phyloP scores from a whole-genome alignment of 75 land plant genomes.

The Chamaecyparis obtusa region DNA sequence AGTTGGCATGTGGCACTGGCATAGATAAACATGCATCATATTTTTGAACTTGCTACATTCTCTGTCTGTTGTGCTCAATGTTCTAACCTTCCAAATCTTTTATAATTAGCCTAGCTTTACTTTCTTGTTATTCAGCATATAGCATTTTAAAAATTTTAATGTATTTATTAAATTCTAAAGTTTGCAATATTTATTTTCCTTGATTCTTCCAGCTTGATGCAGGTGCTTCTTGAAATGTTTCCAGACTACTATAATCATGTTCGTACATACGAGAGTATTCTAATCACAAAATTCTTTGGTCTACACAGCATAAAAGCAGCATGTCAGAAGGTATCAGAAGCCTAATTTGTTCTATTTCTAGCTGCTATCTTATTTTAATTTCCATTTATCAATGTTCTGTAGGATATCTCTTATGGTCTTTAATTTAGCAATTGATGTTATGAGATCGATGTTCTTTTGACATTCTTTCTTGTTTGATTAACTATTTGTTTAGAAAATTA shows the following conservation, averaged over 20 bases:
- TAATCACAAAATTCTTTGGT: constrained; percentile 95
- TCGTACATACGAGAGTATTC: constrained; percentile 65
- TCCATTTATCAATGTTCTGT: not conserved
- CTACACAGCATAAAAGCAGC: constrained; percentile 69
- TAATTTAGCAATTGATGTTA: not conserved
- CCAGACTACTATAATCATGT: constrained; percentile 83
- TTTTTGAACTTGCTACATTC: not conserved
- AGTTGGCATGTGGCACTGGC: not conserved
- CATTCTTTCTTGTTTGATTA: not conserved
- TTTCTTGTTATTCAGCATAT: not conserved
- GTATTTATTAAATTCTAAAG: not conserved
- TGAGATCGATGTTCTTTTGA: not conserved
- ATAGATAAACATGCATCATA: not conserved
- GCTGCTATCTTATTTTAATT: constrained; percentile 1
- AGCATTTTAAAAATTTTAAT: not conserved
- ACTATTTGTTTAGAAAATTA: not conserved
- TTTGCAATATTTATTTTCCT: not conserved
- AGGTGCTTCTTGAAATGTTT: constrained; percentile 90
- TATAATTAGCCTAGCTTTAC: not conserved
- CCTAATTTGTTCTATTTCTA: not conserved
- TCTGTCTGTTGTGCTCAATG: not conserved
- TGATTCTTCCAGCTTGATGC: not conserved
- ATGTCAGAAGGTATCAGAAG: constrained; percentile 66
- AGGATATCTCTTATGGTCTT: not conserved
- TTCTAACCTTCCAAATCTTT: not conserved